A percentile compares a stretch with the other conserved stretches of the same genome.
These are phyloP conservation scores for Ochetophila trinervis DNA, from an alignment of 306 rosid species.

Conservation along the genomic window DNA sequence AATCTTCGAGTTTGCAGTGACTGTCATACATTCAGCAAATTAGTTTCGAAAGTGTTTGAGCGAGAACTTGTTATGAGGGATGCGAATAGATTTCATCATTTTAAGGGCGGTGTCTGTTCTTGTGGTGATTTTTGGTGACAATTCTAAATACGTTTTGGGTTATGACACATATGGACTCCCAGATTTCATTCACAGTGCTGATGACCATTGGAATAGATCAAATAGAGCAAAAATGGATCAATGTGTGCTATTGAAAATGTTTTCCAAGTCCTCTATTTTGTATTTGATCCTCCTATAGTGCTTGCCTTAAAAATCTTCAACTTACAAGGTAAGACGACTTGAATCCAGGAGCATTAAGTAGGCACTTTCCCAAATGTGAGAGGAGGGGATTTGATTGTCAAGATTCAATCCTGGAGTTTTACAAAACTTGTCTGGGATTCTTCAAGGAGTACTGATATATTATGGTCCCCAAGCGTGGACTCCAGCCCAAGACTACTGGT, in stretches of 20 bases:
- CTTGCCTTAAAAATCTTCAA: too few species aligned
- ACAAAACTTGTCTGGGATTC: neutral
- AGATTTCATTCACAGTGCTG: neutral
- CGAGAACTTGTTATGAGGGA: conserved; percentile 61
- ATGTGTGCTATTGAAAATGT: neutral
- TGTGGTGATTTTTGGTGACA: conserved; percentile 78
- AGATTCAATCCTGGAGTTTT: too few species aligned
- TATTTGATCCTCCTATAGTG: neutral
- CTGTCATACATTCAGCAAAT: conserved; percentile 65
- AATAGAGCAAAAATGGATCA: neutral
- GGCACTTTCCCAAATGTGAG: too few species aligned
- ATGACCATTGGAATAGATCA: neutral
- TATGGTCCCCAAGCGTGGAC: neutral
- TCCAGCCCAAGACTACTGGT: neutral
- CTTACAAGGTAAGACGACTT: too few species aligned
- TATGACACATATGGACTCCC: neutral
- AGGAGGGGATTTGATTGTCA: too few species aligned
- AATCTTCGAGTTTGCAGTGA: conserved; percentile 70
- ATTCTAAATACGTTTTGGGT: neutral
- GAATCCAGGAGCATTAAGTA: too few species aligned
- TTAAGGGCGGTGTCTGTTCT: conserved; percentile 57
- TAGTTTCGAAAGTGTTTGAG: conserved; percentile 51
- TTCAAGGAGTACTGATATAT: neutral
- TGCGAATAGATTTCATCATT: conserved; percentile 75
- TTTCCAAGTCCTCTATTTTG: neutral